Evolutionary conservation across 2,329 filamentous ascomycete genomes (phyloP), one percentile per base, ranked within the genome.

Genomic region (Phaeosphaeria sp.): DNA sequence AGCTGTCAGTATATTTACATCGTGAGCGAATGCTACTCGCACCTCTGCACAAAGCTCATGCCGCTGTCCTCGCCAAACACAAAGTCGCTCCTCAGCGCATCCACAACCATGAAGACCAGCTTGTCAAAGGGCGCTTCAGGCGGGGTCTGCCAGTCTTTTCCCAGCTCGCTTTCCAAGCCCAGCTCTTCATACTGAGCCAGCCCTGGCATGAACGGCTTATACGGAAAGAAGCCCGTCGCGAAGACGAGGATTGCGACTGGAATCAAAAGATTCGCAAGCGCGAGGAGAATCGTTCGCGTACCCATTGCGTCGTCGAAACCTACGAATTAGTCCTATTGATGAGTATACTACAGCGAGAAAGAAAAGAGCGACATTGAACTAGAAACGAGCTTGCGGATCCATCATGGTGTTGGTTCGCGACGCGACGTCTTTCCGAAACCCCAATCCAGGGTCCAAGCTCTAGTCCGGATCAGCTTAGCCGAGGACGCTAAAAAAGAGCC

Each of bases 41-140:
- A 96, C 93, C 87, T 89, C 81, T 98, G 95, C 2, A 93, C 96
- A 72, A 91, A 97, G 57, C 84, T 72, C 77, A 99, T 98, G 11
- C 91, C 93, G 23, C 93, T 97, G 47, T 83, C 81, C 57, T 89
- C 81, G 2, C 89, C 87, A 76, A 91, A 99, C 25, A 99, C 95
- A 80, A 98, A 98, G 72, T 98, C 94, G 80, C 93, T 96, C 50
- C 64, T 62, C 75, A 99, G 78, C 22, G 95, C 94, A 84, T 99
- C 95, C 25, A 99, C 90, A 6, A 99, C 93, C 94, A 99, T 98
- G 77, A 99, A 97, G 53, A 99, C 83, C 52, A 98, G 82, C 71
- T 90, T 93, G 77, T 98, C 88, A 76, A 99, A 99, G 0, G 90
- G 88, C 33, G 91, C 85, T 49, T 83, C 78, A 2, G 90, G 88